A percentile compares a stretch with the other conserved stretches of the same genome.
These are phyloP conservation scores for Claviceps pazoutovae DNA, from an alignment of 2,329 filamentous ascomycete species.

Conservation along the genomic window DNA sequence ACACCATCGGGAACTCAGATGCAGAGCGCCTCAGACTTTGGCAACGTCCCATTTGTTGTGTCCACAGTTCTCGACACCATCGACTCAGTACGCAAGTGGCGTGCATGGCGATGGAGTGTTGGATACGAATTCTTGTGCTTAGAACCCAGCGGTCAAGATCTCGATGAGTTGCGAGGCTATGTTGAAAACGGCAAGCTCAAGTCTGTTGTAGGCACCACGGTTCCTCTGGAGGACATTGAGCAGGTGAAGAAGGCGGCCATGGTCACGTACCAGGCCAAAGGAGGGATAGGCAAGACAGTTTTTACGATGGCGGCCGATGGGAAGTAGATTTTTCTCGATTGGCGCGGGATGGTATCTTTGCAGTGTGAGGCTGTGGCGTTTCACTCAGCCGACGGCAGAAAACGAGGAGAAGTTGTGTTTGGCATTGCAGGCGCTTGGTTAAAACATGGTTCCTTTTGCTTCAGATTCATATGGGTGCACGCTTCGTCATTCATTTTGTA, in stretches of 20 bases:
- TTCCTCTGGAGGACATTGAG: slow-evolving; percentile 20
- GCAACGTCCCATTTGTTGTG: slow-evolving; percentile 12
- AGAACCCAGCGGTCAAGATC: slow-evolving; percentile 17
- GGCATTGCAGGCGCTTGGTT: no score
- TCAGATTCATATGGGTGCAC: no score
- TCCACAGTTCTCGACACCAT: slow-evolving; percentile 16
- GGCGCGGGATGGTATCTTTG: no score
- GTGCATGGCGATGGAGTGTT: slow-evolving; percentile 20
- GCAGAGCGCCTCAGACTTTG: slow-evolving; percentile 16
- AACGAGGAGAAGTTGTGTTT: no score
- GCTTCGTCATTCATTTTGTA: no score
- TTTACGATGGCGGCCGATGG: not conserved
- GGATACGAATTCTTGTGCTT: slow-evolving; percentile 24
- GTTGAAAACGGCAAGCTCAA: slow-evolving; percentile 9
- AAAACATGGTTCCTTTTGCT: no score
- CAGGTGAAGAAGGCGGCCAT: slow-evolving; percentile 21
- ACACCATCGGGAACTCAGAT: slow-evolving; percentile 21
- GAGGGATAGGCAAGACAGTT: slow-evolving; percentile 10
- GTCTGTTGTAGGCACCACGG: slow-evolving; percentile 10
- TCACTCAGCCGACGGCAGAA: no score
- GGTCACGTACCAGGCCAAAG: slow-evolving; percentile 16
- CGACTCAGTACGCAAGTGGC: slow-evolving; percentile 16
- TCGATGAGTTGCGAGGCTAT: slow-evolving; percentile 6
- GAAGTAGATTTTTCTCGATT: slow-evolving; percentile 11
- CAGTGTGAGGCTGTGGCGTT: no score